phyloP scores from a whole-genome alignment of 2,329 filamentous ascomycete genomes.

The Chrysoporthe cubensis region DNA sequence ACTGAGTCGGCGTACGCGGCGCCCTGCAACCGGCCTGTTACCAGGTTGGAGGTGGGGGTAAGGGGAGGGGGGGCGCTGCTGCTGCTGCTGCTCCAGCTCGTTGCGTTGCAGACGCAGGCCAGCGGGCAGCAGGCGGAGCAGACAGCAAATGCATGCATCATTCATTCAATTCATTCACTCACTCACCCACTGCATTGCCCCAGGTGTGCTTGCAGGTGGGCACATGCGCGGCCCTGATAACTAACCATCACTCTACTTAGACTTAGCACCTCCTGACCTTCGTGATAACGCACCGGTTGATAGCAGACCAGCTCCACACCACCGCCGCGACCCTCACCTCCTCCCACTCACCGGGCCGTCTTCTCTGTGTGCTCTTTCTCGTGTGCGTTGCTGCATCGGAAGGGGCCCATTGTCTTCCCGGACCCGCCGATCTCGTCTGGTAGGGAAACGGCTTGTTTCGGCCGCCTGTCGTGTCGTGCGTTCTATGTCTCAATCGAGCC shows the following conservation, averaged over 20 bases:
- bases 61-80: too few relatives aligned
- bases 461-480: background rate
- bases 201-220: background rate
- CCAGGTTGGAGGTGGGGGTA: too few relatives aligned
- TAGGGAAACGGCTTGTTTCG: background rate
- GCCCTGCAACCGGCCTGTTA: too few relatives aligned
- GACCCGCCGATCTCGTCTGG: background rate
- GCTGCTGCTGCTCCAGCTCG: background rate
- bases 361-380: background rate
- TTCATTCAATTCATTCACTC: too few relatives aligned
- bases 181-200: background rate
- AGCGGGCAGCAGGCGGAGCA: too few relatives aligned
- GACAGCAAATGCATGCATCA: too few relatives aligned
- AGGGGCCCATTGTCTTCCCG: background rate
- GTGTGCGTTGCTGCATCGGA: background rate
- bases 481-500: conserved; percentile 4
- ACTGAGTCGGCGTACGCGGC: background rate
- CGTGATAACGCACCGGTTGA: conserved; percentile 3
- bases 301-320: conserved; percentile 9
- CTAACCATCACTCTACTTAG: background rate
- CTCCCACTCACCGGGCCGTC: background rate
- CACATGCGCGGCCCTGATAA: background rate
- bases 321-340: background rate
- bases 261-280: background rate
- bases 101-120: too few relatives aligned